Conservation (phyloP, 2,329 filamentous ascomycete genomes). For the Ophiostoma angusticollis region DNA sequence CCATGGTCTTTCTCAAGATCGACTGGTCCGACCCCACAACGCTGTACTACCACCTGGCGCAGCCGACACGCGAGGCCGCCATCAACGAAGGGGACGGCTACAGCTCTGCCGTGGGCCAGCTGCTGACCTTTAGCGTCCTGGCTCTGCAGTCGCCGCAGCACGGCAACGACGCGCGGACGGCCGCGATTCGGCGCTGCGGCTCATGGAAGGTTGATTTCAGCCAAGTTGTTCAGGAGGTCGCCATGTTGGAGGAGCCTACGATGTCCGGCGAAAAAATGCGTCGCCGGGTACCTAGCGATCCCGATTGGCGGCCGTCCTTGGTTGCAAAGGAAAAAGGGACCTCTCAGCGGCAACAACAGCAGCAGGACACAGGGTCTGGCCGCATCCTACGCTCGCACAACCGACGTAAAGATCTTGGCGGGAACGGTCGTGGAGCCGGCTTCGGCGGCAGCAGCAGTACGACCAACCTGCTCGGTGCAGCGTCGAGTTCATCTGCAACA, state of each 20-base stretch:
- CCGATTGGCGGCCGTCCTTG: constrained; percentile 3
- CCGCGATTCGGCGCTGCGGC: neutral
- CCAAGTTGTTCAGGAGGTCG: neutral
- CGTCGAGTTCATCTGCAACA: too few species aligned
- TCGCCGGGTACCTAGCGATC: constrained; percentile 8
- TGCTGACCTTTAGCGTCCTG: constrained; percentile 20
- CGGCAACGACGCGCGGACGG: constrained; percentile 14
- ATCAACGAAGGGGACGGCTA: constrained; percentile 14
- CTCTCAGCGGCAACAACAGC: neutral
- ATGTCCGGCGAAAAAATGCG: neutral
- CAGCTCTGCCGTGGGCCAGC: constrained; percentile 19
- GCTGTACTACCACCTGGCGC: constrained; percentile 21
- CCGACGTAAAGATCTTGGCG: too few species aligned
- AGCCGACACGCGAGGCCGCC: constrained; percentile 17
- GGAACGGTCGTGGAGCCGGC: too few species aligned
- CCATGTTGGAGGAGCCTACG: neutral
- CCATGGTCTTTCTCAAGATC: constrained; percentile 29
- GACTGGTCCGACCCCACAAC: constrained; percentile 15
- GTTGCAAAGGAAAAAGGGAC: constrained; percentile 1
- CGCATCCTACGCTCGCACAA: too few species aligned
- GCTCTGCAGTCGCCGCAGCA: constrained; percentile 14
- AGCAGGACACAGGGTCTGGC: too few species aligned
- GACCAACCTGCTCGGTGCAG: too few species aligned
- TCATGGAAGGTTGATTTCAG: constrained; percentile 4
- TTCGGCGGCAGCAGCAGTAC: too few species aligned